phyloP scores from a whole-genome alignment of 305 asterid species.

The Fraxinus latifolia region DNA sequence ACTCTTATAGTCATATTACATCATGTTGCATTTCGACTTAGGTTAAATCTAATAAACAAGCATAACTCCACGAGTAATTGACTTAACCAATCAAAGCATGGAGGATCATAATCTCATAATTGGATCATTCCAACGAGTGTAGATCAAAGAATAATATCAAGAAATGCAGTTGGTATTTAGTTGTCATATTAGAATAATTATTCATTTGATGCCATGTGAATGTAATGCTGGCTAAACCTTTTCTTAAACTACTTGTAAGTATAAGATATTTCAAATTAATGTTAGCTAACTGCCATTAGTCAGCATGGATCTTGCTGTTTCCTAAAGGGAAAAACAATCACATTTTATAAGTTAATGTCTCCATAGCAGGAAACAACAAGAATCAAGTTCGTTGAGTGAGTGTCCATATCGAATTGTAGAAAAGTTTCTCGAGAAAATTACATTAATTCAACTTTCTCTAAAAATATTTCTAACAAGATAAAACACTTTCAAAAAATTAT shows the following conservation, averaged over 20 bases:
- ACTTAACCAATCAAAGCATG: not conserved
- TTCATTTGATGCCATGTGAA: constrained; percentile 25
- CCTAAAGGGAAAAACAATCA: not conserved
- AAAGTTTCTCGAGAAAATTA: no score
- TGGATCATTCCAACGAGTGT: not conserved
- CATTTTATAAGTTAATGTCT: not conserved
- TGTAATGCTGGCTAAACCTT: constrained; percentile 26
- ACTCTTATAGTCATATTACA: no score
- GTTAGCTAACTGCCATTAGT: not conserved
- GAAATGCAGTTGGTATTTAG: constrained; percentile 21
- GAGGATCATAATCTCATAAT: not conserved
- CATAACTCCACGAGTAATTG: not conserved
- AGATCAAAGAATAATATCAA: not conserved
- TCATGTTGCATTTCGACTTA: not conserved
- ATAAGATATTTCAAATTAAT: not conserved
- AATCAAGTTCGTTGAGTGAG: not conserved
- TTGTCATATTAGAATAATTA: constrained; percentile 17
- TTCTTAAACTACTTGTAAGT: not conserved
- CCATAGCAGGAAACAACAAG: constrained; percentile 1
- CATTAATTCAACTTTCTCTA: no score
- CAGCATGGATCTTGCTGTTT: not conserved
- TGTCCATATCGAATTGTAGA: not conserved
- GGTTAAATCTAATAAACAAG: not conserved
- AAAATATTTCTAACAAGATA: no score
- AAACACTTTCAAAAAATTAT: no score